Conservation (phyloP, 768 basidiomycete genomes). For the Leccinellum albellum region DNA sequence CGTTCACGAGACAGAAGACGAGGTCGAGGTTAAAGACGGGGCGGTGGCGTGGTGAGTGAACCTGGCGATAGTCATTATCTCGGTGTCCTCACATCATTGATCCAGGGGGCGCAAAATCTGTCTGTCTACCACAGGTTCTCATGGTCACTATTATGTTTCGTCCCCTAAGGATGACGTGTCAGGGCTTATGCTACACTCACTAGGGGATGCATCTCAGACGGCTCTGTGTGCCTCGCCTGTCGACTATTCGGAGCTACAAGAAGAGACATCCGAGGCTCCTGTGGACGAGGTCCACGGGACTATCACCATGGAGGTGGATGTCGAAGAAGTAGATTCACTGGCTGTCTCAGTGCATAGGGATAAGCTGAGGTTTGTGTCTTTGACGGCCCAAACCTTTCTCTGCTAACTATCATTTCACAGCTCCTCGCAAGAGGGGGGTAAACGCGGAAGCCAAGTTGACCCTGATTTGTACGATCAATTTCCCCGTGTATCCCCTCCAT, state of each 20-base stretch:
- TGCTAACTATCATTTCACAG: neutral
- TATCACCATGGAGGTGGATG: neutral
- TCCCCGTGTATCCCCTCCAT: neutral
- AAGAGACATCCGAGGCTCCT: neutral
- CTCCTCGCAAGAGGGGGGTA: neutral
- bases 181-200: neutral
- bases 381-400: neutral
- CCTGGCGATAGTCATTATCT: neutral
- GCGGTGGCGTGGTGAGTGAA: conserved; percentile 4
- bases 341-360: neutral
- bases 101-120: neutral
- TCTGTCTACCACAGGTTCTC: neutral
- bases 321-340: neutral
- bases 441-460: neutral
- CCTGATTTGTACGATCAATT: neutral
- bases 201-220: neutral
- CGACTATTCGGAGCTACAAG: neutral
- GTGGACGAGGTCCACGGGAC: neutral
- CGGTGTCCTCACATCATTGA: neutral
- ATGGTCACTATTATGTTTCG: neutral
- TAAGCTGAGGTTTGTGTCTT: neutral
- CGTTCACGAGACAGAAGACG: neutral
- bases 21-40: neutral
- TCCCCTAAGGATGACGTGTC: neutral
- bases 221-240: neutral